Conservation (phyloP, 306 rosid genomes). For the Delonix regia region DNA sequence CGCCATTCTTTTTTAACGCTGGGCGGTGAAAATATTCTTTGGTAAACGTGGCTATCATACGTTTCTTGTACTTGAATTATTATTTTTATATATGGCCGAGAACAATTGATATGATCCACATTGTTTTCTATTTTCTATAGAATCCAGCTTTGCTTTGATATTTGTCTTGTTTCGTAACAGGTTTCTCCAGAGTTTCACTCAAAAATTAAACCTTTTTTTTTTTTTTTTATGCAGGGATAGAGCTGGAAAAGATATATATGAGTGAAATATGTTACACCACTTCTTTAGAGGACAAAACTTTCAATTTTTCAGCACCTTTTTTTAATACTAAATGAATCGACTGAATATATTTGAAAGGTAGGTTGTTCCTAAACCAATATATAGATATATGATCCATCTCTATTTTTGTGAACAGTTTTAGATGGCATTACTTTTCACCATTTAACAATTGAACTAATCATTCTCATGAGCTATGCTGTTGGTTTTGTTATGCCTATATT, state of each 20-base stretch:
- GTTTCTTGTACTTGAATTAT: neutral
- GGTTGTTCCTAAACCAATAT: no score
- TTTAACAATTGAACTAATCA: neutral
- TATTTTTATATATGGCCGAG: neutral
- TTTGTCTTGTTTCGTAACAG: neutral
- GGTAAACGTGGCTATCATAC: neutral
- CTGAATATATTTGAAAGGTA: no score
- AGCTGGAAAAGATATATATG: no score
- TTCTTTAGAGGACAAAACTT: no score
- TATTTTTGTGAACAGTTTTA: neutral
- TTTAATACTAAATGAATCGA: no score
- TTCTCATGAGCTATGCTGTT: no score
- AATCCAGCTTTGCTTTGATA: neutral
- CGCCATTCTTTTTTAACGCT: neutral
- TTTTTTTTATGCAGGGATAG: no score
- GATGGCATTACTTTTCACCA: neutral
- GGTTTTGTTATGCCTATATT: no score
- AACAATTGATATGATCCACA: neutral
- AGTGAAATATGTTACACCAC: no score
- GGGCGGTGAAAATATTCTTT: conserved; percentile 1
- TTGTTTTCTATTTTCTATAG: neutral
- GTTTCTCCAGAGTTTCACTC: neutral
- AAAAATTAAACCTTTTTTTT: no score
- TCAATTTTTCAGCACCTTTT: no score
- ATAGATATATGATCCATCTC: no score